phyloP scores from a whole-genome alignment of 805 yeast genomes.

The Hanseniaspora vineae region DNA sequence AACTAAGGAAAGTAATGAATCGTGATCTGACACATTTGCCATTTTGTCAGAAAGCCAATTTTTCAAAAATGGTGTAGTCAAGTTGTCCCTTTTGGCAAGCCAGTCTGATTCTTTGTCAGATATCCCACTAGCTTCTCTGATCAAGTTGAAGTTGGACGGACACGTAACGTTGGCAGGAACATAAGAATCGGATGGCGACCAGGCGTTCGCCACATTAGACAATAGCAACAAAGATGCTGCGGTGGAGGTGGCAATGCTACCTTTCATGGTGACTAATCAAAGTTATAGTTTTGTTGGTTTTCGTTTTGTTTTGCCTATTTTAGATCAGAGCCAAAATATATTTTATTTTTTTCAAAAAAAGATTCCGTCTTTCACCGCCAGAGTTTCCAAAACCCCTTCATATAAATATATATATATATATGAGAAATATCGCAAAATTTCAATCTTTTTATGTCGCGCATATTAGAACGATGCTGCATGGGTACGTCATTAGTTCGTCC shows the following conservation, averaged over 20 bases:
- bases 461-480: too few relatives aligned
- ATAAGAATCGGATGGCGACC: conserved; percentile 47
- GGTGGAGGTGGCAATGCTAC: background rate
- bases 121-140: conserved; percentile 36
- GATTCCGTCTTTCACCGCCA: too few relatives aligned
- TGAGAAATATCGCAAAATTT: too few relatives aligned
- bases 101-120: conserved; percentile 38
- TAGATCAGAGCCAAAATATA: too few relatives aligned
- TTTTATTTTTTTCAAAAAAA: too few relatives aligned
- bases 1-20: conserved; percentile 2
- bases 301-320: too few relatives aligned
- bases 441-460: too few relatives aligned
- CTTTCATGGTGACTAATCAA: background rate
- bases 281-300: too few relatives aligned
- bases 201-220: conserved; percentile 14
- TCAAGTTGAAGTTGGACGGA: conserved; percentile 29
- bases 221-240: background rate
- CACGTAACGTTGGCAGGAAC: conserved; percentile 51
- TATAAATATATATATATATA: too few relatives aligned
- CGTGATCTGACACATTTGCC: conserved; percentile 13
- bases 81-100: conserved; percentile 35
- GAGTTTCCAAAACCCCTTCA: too few relatives aligned
- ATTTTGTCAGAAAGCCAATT: conserved; percentile 32
- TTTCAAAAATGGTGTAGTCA: conserved; percentile 33
- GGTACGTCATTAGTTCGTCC: too few relatives aligned